A percentile compares a stretch with the other conserved stretches of the same genome.
Evolutionary conservation across 768 basidiomycete genomes (phyloP).

Genomic region (Lactarius tabidus): DNA sequence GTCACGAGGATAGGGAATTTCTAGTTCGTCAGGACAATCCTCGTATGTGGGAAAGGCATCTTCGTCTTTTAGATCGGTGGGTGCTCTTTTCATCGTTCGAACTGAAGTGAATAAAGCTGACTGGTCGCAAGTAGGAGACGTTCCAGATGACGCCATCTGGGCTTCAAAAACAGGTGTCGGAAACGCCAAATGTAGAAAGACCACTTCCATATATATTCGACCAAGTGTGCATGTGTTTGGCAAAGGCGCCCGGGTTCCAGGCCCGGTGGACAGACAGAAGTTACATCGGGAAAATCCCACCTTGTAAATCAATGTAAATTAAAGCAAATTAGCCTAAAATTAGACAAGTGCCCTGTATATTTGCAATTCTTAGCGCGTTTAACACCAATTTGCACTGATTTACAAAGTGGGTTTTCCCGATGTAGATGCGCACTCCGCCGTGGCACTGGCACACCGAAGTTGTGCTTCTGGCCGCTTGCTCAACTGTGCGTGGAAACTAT

Average conservation of each 20-base stretch:
- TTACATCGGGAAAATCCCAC: too few species aligned
- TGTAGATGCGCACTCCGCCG: too few species aligned
- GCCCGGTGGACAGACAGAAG: too few species aligned
- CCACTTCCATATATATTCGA: not conserved
- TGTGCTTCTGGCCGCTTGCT: slow-evolving; percentile 74
- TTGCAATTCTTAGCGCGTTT: too few species aligned
- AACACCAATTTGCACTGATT: too few species aligned
- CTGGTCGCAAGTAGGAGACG: not conserved
- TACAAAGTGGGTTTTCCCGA: too few species aligned
- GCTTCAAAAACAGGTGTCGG: not conserved
- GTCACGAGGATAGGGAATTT: not conserved
- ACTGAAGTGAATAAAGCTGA: not conserved
- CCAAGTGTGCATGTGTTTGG: too few species aligned
- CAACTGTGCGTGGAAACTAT: slow-evolving; percentile 87
- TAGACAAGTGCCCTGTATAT: too few species aligned
- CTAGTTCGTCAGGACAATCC: not conserved
- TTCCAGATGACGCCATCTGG: not conserved
- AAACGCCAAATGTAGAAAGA: not conserved
- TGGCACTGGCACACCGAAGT: too few species aligned
- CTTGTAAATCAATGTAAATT: too few species aligned
- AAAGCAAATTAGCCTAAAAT: too few species aligned
- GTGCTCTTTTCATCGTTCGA: not conserved
- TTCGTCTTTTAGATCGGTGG: not conserved
- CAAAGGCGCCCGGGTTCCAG: too few species aligned
- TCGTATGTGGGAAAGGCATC: not conserved